These are phyloP conservation scores for Nannizziopsis arthrosporioides DNA, from an alignment of 2,329 filamentous ascomycete species.

Conservation along the genomic window DNA sequence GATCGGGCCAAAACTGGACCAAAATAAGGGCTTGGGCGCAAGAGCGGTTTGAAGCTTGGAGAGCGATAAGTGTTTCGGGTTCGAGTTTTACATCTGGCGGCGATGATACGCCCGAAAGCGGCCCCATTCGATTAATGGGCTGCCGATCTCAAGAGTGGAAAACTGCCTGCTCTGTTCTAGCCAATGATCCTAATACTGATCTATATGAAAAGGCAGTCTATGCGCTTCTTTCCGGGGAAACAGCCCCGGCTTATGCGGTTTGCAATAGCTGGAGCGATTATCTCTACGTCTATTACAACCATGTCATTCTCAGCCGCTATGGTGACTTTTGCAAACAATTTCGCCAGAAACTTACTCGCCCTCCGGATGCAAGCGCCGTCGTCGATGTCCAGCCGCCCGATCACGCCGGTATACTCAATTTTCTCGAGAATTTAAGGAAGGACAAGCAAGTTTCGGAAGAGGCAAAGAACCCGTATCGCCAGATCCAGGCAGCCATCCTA, in stretches of 20 bases:
- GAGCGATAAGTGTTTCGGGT: constrained; percentile 69
- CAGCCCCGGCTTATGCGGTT: constrained; percentile 62
- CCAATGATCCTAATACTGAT: constrained; percentile 53
- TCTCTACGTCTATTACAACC: constrained; percentile 78
- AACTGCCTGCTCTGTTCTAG: constrained; percentile 33
- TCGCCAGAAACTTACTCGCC: constrained; percentile 39
- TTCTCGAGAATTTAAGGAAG: constrained; percentile 27
- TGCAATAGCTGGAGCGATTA: constrained; percentile 75
- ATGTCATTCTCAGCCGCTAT: constrained; percentile 68
- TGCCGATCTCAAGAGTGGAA: constrained; percentile 30
- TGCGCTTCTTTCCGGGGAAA: constrained; percentile 76
- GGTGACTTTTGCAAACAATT: constrained; percentile 50
- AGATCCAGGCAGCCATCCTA: constrained; percentile 35
- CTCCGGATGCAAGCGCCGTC: constrained; percentile 43
- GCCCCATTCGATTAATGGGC: constrained; percentile 34
- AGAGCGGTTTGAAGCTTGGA: constrained; percentile 78
- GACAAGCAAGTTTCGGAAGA: constrained; percentile 30
- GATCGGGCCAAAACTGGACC: constrained; percentile 62
- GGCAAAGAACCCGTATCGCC: constrained; percentile 34
- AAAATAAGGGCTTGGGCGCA: constrained; percentile 77
- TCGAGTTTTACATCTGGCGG: constrained; percentile 24
- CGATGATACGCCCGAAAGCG: constrained; percentile 25
- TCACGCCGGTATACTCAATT: constrained; percentile 29
- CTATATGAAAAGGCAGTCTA: constrained; percentile 84
- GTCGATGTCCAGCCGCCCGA: constrained; percentile 46